phyloP scores from a whole-genome alignment of 2,329 filamentous ascomycete species.

The Cladosporium halotolerans region DNA sequence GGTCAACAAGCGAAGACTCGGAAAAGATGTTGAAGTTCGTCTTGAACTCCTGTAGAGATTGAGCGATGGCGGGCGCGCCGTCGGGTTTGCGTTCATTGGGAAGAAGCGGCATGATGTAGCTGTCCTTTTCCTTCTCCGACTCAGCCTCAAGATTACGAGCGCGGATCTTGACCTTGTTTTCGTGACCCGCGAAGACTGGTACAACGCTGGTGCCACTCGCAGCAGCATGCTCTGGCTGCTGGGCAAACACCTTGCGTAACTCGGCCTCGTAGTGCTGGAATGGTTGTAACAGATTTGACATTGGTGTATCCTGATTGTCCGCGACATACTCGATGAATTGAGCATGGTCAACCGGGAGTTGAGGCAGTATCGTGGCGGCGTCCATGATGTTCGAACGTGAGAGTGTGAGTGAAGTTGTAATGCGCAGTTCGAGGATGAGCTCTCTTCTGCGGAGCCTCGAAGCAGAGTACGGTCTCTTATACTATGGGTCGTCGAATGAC shows the following conservation, averaged over 20 bases:
- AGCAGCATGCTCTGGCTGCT: constrained; percentile 55
- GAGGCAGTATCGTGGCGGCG: constrained; percentile 24
- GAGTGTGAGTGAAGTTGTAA: no score
- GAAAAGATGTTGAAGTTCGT: constrained; percentile 77
- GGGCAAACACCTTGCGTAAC: constrained; percentile 62
- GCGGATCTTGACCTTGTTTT: constrained; percentile 53
- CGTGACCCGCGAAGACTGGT: constrained; percentile 55
- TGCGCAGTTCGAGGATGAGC: no score
- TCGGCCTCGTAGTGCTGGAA: constrained; percentile 63
- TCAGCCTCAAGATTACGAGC: constrained; percentile 56
- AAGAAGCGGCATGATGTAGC: constrained; percentile 63
- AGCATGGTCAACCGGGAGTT: constrained; percentile 34
- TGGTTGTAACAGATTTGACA: constrained; percentile 56
- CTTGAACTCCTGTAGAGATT: constrained; percentile 63
- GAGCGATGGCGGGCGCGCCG: constrained; percentile 62
- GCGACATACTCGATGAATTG: constrained; percentile 49
- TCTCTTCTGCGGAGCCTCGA: no score
- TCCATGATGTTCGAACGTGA: background rate
- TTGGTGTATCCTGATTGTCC: constrained; percentile 46
- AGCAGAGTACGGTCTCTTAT: no score
- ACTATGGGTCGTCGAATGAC: no score
- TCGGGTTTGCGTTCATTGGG: constrained; percentile 55
- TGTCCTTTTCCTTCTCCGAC: constrained; percentile 53
- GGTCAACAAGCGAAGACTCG: constrained; percentile 66
- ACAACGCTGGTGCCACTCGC: constrained; percentile 58